Evolutionary conservation across 2,329 filamentous ascomycete species (phyloP).

Genomic region (Lecanosticta acicola): DNA sequence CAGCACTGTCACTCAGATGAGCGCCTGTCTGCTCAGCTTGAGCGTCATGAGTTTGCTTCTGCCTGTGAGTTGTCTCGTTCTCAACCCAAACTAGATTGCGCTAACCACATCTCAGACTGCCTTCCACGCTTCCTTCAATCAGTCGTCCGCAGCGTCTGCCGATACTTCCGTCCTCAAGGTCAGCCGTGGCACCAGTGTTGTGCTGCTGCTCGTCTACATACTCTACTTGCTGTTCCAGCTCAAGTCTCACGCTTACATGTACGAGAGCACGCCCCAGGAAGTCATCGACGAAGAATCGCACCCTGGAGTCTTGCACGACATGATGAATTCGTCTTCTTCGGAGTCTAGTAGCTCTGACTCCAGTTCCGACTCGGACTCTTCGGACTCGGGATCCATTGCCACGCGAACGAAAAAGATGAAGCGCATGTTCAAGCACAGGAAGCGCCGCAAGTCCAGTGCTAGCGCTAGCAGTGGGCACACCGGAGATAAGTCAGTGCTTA

Average conservation of each 20-base stretch:
- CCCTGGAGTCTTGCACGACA: constrained; percentile 75
- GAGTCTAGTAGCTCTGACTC: constrained; percentile 43
- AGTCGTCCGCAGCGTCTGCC: constrained; percentile 45
- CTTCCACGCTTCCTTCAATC: constrained; percentile 77
- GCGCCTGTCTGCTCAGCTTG: constrained; percentile 81
- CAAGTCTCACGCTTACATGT: constrained; percentile 87
- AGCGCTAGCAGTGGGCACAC: constrained; percentile 50
- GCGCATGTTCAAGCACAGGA: constrained; percentile 64
- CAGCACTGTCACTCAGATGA: constrained; percentile 93
- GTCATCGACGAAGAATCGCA: constrained; percentile 88
- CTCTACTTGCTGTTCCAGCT: constrained; percentile 86
- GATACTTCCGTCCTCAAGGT: constrained; percentile 72
- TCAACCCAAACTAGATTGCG: no score
- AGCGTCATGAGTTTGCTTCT: constrained; percentile 84
- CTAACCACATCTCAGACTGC: constrained; percentile 57
- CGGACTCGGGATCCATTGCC: constrained; percentile 50
- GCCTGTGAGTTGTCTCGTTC: constrained; percentile 61
- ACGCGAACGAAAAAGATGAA: constrained; percentile 68
- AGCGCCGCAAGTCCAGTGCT: constrained; percentile 70
- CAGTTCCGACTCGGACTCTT: constrained; percentile 60
- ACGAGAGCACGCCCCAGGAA: constrained; percentile 85
- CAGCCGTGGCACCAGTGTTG: constrained; percentile 82
- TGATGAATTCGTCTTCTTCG: constrained; percentile 66
- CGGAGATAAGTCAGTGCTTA: constrained; percentile 38
- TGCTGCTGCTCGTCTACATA: constrained; percentile 74